These are phyloP conservation scores for Wickerhamomyces sp. DNA, from an alignment of 1,139 yeast genomes.

Conservation along the genomic window DNA sequence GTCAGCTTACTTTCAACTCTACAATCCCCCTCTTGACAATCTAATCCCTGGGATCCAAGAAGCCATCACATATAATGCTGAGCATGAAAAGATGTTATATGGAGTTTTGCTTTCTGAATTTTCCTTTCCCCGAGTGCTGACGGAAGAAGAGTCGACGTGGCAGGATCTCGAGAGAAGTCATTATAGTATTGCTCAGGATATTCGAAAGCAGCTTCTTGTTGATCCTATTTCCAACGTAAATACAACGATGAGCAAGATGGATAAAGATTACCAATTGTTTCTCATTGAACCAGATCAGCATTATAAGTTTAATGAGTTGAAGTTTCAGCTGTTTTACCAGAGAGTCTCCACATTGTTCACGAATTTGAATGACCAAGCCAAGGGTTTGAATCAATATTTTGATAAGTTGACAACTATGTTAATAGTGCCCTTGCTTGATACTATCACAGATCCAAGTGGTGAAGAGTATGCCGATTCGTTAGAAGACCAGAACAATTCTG, in stretches of 20 bases:
- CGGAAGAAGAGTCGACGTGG: slow-evolving; percentile 19
- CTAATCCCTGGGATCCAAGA: slow-evolving; percentile 14
- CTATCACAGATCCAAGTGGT: slow-evolving; percentile 51
- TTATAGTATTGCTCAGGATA: slow-evolving; percentile 59
- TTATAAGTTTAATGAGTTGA: slow-evolving; percentile 9
- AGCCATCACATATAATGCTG: slow-evolving; percentile 9
- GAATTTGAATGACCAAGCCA: slow-evolving; percentile 54
- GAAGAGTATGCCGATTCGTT: slow-evolving; percentile 75
- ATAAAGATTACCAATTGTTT: slow-evolving; percentile 20
- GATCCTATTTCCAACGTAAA: slow-evolving; percentile 32
- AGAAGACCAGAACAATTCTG: slow-evolving; percentile 67
- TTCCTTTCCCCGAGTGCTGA: slow-evolving; percentile 13
- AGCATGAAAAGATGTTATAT: too few relatives aligned
- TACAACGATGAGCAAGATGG: slow-evolving; percentile 23
- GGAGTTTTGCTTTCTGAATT: too few relatives aligned
- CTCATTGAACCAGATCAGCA: slow-evolving; percentile 12
- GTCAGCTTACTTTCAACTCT: slow-evolving; percentile 54
- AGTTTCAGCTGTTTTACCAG: slow-evolving; percentile 15
- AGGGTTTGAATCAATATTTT: slow-evolving; percentile 51
- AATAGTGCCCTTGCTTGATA: slow-evolving; percentile 39
- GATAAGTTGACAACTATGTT: slow-evolving; percentile 40
- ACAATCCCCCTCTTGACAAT: slow-evolving; percentile 11
- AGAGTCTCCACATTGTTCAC: slow-evolving; percentile 22
- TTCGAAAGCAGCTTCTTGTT: slow-evolving; percentile 48
- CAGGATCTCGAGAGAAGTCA: slow-evolving; percentile 37